phyloP scores from a whole-genome alignment of 495 filamentous ascomycete species.

The Copromyces sp. region DNA sequence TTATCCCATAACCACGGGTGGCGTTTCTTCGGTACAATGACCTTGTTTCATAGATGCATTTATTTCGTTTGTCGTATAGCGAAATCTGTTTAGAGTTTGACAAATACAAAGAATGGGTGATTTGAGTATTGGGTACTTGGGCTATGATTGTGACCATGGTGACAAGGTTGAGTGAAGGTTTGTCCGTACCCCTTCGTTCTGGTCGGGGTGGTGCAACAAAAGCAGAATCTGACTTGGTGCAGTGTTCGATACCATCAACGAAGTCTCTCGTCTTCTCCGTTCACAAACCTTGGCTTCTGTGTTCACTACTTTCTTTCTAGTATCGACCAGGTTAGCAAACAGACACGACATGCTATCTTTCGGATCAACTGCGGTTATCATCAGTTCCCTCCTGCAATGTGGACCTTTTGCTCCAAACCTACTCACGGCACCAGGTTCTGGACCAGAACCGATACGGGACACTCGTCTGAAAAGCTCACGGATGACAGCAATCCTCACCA shows the following conservation, averaged over 20 bases:
- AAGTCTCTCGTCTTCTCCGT: neutral
- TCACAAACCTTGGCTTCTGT: neutral
- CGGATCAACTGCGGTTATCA: neutral
- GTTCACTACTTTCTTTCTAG: neutral
- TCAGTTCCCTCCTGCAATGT: no score
- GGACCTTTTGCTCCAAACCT: no score
- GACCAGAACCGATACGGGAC: neutral
- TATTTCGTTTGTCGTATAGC: neutral
- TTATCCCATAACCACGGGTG: neutral
- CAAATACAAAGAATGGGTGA: neutral
- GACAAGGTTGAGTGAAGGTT: neutral
- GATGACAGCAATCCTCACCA: neutral
- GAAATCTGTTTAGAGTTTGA: neutral
- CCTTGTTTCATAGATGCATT: neutral
- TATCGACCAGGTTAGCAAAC: neutral
- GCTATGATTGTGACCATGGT: neutral
- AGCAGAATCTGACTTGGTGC: neutral
- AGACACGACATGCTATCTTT: neutral
- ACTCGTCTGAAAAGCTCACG: no score
- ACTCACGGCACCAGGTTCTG: no score
- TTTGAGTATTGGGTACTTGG: neutral
- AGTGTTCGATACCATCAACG: neutral
- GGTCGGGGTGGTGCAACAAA: neutral
- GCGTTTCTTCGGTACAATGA: neutral
- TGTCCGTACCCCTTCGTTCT: neutral